These are phyloP conservation scores for Carpinus fangiana DNA, from an alignment of 306 rosid genomes.

Conservation along the genomic window DNA sequence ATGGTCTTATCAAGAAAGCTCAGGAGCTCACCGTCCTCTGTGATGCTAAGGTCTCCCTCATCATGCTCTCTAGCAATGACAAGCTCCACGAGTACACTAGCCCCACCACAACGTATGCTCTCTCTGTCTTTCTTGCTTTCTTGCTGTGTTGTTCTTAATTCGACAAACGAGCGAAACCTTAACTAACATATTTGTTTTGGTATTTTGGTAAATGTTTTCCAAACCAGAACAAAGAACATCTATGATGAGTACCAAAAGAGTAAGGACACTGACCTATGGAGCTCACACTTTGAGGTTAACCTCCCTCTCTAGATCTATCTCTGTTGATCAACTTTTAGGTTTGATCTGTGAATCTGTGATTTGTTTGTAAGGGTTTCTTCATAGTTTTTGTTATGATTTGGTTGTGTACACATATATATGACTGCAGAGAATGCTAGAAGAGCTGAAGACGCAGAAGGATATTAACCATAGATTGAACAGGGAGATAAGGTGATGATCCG, in stretches of 20 bases:
- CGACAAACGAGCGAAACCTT: not conserved
- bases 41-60: constrained; percentile 79
- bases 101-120: constrained; percentile 49
- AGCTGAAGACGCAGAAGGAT: constrained; percentile 56
- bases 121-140: not conserved
- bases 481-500: constrained; percentile 58
- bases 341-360: not conserved
- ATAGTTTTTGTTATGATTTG: not conserved
- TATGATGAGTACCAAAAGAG: constrained; percentile 64
- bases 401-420: not conserved
- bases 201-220: not conserved
- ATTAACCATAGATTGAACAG: constrained; percentile 61
- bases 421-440: constrained; percentile 65
- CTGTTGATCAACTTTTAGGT: not conserved
- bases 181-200: no score
- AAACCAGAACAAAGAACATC: constrained; percentile 56
- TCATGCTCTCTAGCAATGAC: constrained; percentile 68
- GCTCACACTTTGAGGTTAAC: constrained; percentile 66
- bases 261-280: constrained; percentile 66
- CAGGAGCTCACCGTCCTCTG: constrained; percentile 85
- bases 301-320: not conserved
- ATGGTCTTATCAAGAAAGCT: constrained; percentile 91
- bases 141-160: not conserved
- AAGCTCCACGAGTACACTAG: constrained; percentile 70
- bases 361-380: no score